Evolutionary conservation across 2,329 filamentous ascomycete species (phyloP).

Genomic region (Paradendryphiella salina): DNA sequence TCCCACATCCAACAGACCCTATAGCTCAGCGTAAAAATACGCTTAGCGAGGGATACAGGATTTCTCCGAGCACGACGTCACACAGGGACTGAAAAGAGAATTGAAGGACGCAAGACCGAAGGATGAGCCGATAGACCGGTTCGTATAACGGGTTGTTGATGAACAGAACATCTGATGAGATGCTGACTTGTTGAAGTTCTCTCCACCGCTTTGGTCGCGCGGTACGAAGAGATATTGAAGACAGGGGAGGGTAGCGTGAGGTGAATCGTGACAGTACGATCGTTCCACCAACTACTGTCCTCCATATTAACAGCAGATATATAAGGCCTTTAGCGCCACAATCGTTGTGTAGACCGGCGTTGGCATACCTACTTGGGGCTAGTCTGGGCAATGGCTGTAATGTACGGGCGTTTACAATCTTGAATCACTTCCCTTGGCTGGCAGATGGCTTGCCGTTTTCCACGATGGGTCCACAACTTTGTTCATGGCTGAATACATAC

Average conservation of each 20-base stretch:
- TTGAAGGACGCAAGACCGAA: not conserved
- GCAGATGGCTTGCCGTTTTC: not conserved
- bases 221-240: no score
- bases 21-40: slow-evolving; percentile 1
- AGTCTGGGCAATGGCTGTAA: not conserved
- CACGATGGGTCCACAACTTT: not conserved
- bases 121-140: not conserved
- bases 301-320: no score
- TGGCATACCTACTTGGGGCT: no score
- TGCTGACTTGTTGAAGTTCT: not conserved
- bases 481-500: slow-evolving; percentile 7
- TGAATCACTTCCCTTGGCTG: not conserved
- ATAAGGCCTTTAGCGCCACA: no score
- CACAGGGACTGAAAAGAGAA: not conserved
- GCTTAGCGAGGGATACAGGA: slow-evolving; percentile 4
- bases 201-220: no score
- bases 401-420: not conserved
- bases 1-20: no score
- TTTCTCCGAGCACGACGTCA: slow-evolving; percentile 2
- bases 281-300: no score
- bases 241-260: no score
- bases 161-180: not conserved
- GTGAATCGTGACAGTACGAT: no score
- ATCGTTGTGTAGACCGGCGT: no score
- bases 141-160: not conserved